A percentile compares a stretch with the other conserved stretches of the same genome.
These are phyloP conservation scores for Dryas octopetala DNA, from an alignment of 306 rosid genomes.

Conservation along the genomic window DNA sequence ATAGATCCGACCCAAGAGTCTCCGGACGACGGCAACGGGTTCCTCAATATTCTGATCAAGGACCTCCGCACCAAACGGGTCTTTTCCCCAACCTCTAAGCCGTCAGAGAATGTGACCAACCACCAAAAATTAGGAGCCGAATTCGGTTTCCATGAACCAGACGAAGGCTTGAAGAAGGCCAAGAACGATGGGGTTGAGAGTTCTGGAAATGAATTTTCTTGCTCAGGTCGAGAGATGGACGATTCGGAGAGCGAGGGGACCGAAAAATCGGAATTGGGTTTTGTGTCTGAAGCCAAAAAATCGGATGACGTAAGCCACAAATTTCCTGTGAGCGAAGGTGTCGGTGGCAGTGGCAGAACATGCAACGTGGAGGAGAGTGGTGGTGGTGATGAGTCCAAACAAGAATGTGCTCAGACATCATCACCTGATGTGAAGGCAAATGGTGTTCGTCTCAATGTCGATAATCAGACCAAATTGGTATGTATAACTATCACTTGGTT, in stretches of 20 bases:
- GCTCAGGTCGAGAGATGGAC: not conserved
- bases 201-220: not conserved
- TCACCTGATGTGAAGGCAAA: slow-evolving; percentile 17
- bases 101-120: not conserved
- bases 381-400: slow-evolving; percentile 10
- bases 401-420: slow-evolving; percentile 24
- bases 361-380: slow-evolving; percentile 4
- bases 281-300: slow-evolving; percentile 14
- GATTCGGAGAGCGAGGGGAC: not conserved
- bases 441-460: not conserved
- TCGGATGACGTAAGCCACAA: not conserved
- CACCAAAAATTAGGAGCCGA: not conserved
- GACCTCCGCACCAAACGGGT: slow-evolving; percentile 74
- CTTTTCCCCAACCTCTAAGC: slow-evolving; percentile 43
- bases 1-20: not conserved
- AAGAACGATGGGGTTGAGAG: slow-evolving; percentile 7
- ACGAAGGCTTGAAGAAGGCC: not conserved
- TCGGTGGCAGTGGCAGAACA: not conserved
- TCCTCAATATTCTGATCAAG: slow-evolving; percentile 30
- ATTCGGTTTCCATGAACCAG: not conserved
- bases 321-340: not conserved
- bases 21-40: not conserved
- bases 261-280: slow-evolving; percentile 23
- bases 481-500: not conserved
- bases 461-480: not conserved